Evolutionary conservation across 768 basidiomycete species (phyloP), one percentile per base, ranked within the genome.

Genomic region (Hydnum rufescens): DNA sequence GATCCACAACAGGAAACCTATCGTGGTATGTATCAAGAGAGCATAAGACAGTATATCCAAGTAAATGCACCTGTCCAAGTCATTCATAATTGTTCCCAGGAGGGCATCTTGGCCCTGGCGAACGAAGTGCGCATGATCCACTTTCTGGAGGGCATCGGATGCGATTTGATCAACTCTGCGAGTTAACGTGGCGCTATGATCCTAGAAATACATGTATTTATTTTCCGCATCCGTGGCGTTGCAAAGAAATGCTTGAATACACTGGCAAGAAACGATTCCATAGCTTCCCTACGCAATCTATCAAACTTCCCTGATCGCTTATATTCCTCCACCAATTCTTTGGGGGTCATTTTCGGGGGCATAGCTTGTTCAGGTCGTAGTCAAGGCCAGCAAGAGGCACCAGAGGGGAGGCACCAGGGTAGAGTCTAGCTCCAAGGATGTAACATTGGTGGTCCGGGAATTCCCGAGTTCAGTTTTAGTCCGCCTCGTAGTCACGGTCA

Each of bases 401-500:
- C n/a, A n/a, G n/a, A n/a, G n/a, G n/a, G n/a, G n/a, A n/a, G n/a
- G n/a, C n/a, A n/a, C n/a, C n/a, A n/a, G n/a, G n/a, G n/a, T n/a
- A n/a, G n/a, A n/a, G n/a, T n/a, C n/a, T n/a, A n/a, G n/a, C n/a
- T n/a, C n/a, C n/a, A n/a, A n/a, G n/a, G n/a, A n/a, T n/a, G n/a
- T n/a, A n/a, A n/a, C n/a, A n/a, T n/a, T n/a, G n/a, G n/a, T n/a
- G n/a, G n/a, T n/a, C n/a, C n/a, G n/a, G n/a, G 36, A 39, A 22
- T 39, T 39, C 36, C 13, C 36, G 13, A 39, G 36, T 39, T 39
- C 36, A 39, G n/a, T n/a, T n/a, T n/a, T n/a, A n/a, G n/a, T n/a
- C n/a, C 36, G 36, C 22, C 36, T 39, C 36, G 36, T 39, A 22
- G 22, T 39, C 22, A 13, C 36, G 22, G 36, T 39, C 1, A 78